A percentile compares a stretch with the other conserved stretches of the same genome.
These are phyloP conservation scores for Citrus mangshanensis DNA, from an alignment of 345 rosid genomes.

Conservation along the genomic window DNA sequence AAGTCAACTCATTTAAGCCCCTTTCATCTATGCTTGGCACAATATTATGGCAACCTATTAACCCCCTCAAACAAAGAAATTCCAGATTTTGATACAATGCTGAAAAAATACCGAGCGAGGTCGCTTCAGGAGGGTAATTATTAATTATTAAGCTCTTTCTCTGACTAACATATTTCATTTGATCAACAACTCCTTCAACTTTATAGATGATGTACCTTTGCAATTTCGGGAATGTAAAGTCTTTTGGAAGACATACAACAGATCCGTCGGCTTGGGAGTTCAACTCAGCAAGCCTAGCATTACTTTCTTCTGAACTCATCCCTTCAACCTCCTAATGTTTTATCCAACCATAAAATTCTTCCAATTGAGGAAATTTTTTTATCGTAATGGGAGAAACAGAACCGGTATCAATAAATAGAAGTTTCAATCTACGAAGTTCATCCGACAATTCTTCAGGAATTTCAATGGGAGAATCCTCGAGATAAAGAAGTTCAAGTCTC, in stretches of 20 bases:
- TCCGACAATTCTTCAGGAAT: not conserved
- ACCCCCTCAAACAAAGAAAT: accelerated
- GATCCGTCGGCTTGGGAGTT: too few relatives aligned
- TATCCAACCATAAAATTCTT: not conserved
- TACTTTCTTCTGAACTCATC: not conserved
- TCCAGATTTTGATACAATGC: not conserved
- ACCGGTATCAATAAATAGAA: not conserved
- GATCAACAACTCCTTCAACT: too few relatives aligned
- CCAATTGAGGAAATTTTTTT: not conserved
- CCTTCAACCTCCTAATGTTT: not conserved
- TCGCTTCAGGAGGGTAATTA: not conserved
- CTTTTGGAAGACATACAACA: not conserved
- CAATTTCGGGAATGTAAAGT: not conserved
- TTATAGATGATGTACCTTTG: not conserved
- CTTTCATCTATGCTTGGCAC: not conserved
- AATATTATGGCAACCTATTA: not conserved
- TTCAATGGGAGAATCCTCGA: not conserved
- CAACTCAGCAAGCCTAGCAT: not conserved
- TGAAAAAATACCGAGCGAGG: not conserved
- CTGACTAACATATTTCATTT: too few relatives aligned
- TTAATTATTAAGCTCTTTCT: too few relatives aligned
- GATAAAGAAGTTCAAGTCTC: not conserved
- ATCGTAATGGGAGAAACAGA: not conserved
- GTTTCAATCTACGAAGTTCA: not conserved
- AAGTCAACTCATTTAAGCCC: not conserved